Conservation (phyloP, 2,329 filamentous ascomycete genomes). For the Bretziella fagacearum region DNA sequence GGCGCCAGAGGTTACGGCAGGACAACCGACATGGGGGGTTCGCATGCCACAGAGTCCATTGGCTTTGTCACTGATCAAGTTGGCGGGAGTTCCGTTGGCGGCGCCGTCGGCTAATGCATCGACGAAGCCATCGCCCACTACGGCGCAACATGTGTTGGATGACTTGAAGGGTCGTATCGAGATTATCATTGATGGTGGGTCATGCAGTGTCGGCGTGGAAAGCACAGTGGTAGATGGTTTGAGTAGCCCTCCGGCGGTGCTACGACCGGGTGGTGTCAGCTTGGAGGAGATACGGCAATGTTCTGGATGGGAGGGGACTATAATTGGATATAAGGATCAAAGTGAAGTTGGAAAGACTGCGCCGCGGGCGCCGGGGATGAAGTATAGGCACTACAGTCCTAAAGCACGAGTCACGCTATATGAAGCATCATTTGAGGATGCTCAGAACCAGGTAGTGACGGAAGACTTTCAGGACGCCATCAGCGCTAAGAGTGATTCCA, state of each 20-base stretch:
- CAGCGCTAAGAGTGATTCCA: conserved; percentile 16
- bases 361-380: conserved; percentile 90
- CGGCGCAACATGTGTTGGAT: conserved; percentile 72
- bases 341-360: conserved; percentile 44
- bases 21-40: conserved; percentile 67
- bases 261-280: conserved; percentile 75
- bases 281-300: conserved; percentile 60
- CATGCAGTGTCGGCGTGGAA: conserved; percentile 79
- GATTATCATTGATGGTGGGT: conserved; percentile 74
- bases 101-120: conserved; percentile 90
- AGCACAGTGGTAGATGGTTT: conserved; percentile 93
- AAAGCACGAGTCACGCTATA: conserved; percentile 73
- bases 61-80: conserved; percentile 72
- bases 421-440: conserved; percentile 34
- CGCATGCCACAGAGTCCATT: conserved; percentile 69
- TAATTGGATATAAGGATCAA: conserved; percentile 62
- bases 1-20: conserved; percentile 83
- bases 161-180: conserved; percentile 71
- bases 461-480: conserved; percentile 22
- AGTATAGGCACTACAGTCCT: conserved; percentile 95
- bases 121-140: conserved; percentile 81
- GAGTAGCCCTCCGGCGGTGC: conserved; percentile 59
- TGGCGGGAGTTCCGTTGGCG: conserved; percentile 63
- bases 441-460: conserved; percentile 22
- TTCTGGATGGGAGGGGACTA: conserved; percentile 64